Evolutionary conservation across 139 green algal genomes (phyloP).

Genomic region (Volvox reticuliferus): DNA sequence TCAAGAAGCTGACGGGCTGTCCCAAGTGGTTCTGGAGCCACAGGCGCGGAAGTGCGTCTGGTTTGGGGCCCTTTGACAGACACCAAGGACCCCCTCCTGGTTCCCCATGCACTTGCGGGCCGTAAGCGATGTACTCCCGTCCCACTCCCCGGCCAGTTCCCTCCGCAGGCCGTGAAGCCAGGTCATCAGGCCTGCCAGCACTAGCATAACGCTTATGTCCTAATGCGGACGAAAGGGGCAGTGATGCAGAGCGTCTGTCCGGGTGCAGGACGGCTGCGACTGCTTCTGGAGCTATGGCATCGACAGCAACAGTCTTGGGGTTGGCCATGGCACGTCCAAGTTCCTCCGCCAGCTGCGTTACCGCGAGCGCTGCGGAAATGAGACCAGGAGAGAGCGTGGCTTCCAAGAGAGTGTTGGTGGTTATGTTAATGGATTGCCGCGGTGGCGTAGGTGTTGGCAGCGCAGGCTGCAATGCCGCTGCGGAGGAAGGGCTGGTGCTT

Average conservation of each 20-base stretch:
- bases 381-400: slow-evolving; percentile 61
- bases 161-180: too few relatives aligned
- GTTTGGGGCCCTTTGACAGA: not conserved
- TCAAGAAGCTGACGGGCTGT: not conserved
- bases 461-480: not conserved
- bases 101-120: too few relatives aligned
- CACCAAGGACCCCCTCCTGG: too few relatives aligned
- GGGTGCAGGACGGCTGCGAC: too few relatives aligned
- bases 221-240: too few relatives aligned
- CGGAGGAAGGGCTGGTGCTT: not conserved
- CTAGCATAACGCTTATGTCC: too few relatives aligned
- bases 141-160: too few relatives aligned
- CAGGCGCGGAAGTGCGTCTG: slow-evolving; percentile 2
- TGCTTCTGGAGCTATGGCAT: not conserved
- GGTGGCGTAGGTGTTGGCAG: not conserved
- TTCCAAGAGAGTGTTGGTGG: slow-evolving; percentile 57
- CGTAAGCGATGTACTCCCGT: too few relatives aligned
- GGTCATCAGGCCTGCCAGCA: too few relatives aligned
- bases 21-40: slow-evolving; percentile 40
- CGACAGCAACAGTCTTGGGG: not conserved
- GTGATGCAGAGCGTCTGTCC: too few relatives aligned
- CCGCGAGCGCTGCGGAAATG: slow-evolving; percentile 23
- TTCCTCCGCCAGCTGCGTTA: not conserved
- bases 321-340: not conserved
- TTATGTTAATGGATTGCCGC: not conserved